Conservation (phyloP, 2,329 filamentous ascomycete species). For the Orbilia quercus region DNA sequence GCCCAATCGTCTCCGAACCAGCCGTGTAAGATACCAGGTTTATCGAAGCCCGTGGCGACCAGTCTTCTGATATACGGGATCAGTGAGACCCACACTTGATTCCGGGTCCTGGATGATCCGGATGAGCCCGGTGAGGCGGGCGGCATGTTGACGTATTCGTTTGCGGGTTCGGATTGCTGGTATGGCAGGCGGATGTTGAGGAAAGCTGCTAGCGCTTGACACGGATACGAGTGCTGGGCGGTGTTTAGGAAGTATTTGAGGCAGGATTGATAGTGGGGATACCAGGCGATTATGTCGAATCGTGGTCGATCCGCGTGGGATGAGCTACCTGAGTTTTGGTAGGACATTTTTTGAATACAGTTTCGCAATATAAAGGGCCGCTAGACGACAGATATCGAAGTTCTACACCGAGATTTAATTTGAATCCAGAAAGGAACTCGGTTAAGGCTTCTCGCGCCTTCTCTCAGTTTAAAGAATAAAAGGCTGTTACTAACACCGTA, state of each 20-base stretch:
- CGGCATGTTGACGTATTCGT: conserved; percentile 54
- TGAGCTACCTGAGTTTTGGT: conserved; percentile 31
- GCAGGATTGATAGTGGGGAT: conserved; percentile 89
- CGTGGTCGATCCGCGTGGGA: conserved; percentile 44
- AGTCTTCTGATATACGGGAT: conserved; percentile 90
- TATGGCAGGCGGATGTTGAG: conserved; percentile 92
- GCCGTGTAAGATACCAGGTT: conserved; percentile 84
- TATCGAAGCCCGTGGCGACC: conserved; percentile 91
- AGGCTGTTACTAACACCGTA: neutral
- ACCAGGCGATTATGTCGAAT: conserved; percentile 91
- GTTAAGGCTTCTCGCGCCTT: neutral
- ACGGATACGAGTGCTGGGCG: conserved; percentile 82
- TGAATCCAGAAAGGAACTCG: too few relatives aligned
- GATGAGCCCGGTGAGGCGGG: conserved; percentile 44
- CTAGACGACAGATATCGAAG: neutral
- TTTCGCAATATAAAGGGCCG: neutral
- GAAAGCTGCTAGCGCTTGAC: conserved; percentile 88
- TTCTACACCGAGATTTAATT: neutral
- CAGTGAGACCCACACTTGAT: conserved; percentile 71
- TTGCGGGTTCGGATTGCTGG: conserved; percentile 69
- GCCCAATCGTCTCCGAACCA: conserved; percentile 97
- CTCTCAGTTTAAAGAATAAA: neutral
- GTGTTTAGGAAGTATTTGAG: conserved; percentile 91
- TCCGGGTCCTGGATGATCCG: conserved; percentile 46
- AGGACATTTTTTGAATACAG: conserved; percentile 27